These are phyloP conservation scores for Cadophora gregata DNA, from an alignment of 2,329 filamentous ascomycete species.

Conservation along the genomic window DNA sequence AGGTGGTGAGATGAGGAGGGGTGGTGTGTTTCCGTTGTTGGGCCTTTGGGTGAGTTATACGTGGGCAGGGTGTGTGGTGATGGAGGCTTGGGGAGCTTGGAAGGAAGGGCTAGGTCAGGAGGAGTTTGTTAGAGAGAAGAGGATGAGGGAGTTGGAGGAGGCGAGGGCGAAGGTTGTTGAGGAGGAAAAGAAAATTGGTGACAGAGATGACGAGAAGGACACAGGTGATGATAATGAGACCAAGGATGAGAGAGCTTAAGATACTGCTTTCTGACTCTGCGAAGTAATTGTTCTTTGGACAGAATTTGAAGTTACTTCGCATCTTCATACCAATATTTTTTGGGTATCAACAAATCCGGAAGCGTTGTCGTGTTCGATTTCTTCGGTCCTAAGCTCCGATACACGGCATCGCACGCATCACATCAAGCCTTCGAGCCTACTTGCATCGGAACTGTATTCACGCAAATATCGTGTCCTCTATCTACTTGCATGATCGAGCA, in stretches of 20 bases:
- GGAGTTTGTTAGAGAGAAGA: conserved; percentile 4
- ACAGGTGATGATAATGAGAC: not conserved
- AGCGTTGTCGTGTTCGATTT: not conserved
- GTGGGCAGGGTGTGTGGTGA: not conserved
- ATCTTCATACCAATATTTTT: not conserved
- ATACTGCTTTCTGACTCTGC: not conserved
- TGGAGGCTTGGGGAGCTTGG: not conserved
- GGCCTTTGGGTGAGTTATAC: not conserved
- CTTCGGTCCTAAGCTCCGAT: not conserved
- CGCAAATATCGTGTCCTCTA: not conserved
- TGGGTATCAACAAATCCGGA: not conserved
- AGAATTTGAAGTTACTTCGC: not conserved
- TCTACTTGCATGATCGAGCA: not conserved
- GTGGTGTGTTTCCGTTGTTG: not conserved
- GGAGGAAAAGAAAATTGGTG: not conserved
- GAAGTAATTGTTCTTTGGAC: too few relatives aligned
- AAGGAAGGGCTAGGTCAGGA: not conserved
- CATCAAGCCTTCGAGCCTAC: not conserved
- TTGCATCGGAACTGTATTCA: not conserved
- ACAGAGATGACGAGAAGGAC: not conserved
- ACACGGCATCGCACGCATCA: not conserved
- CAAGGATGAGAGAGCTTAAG: not conserved
- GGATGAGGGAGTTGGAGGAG: not conserved
- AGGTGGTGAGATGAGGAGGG: not conserved
- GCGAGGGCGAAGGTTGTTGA: not conserved